These are phyloP conservation scores for Gremmenia infestans DNA, from an alignment of 2,329 filamentous ascomycete species.

Conservation along the genomic window DNA sequence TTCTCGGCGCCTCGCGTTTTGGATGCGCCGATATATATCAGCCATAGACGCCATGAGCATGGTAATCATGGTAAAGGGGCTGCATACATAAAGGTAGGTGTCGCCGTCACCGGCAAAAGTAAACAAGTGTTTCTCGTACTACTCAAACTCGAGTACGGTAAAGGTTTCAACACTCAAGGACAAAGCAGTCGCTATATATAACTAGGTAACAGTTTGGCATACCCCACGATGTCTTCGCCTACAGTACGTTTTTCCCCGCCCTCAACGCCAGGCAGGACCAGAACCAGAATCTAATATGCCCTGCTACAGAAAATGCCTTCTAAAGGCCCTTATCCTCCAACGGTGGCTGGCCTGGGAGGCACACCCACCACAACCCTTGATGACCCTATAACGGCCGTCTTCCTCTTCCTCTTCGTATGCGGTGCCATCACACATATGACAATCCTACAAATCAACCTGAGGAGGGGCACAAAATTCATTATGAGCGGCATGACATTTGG, in stretches of 20 bases:
- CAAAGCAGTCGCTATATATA: no score
- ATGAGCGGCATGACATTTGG: slow-evolving; percentile 54
- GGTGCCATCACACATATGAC: slow-evolving; percentile 54
- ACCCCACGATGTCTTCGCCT: no score
- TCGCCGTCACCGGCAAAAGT: no score
- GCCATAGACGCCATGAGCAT: no score
- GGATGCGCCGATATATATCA: no score
- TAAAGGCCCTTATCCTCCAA: slow-evolving; percentile 28
- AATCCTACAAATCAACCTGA: slow-evolving; percentile 49
- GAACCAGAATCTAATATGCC: not conserved
- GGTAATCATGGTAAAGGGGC: no score
- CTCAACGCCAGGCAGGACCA: not conserved
- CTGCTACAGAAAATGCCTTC: not conserved
- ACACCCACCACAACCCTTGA: slow-evolving; percentile 54
- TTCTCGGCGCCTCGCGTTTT: no score
- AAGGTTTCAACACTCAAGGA: no score
- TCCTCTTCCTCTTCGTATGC: slow-evolving; percentile 53
- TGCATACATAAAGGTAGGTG: no score
- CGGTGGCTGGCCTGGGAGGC: slow-evolving; percentile 49
- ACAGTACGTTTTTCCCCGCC: not conserved
- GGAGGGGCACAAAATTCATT: slow-evolving; percentile 52
- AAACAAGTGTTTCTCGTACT: no score
- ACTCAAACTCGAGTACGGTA: no score
- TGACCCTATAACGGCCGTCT: slow-evolving; percentile 58
- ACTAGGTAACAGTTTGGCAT: no score